A percentile compares a stretch with the other conserved stretches of the same genome.
These are phyloP conservation scores for Eudorina sp. DNA, from an alignment of 139 green algal species.

Conservation along the genomic window DNA sequence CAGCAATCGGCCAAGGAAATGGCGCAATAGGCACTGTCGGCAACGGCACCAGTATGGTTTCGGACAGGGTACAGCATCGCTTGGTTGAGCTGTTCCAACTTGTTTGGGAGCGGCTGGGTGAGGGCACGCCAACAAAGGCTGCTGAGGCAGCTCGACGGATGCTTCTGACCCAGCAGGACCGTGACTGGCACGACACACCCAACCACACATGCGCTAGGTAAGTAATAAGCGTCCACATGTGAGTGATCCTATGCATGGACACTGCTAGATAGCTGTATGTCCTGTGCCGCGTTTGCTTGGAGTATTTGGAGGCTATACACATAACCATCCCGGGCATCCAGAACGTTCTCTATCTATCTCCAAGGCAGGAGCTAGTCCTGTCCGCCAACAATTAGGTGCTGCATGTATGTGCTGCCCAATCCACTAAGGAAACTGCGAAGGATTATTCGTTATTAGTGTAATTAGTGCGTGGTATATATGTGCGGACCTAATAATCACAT, in stretches of 20 bases:
- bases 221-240: too few species aligned
- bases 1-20: neutral
- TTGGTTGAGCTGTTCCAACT: neutral
- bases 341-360: neutral
- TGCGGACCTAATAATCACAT: too few species aligned
- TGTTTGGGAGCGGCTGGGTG: neutral
- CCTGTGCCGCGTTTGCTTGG: too few species aligned
- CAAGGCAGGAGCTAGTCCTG: too few species aligned
- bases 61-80: neutral
- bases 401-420: too few species aligned
- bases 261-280: too few species aligned
- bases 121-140: neutral
- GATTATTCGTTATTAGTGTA: too few species aligned
- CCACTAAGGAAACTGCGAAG: too few species aligned
- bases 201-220: constrained; percentile 9
- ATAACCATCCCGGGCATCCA: neutral
- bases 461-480: too few species aligned
- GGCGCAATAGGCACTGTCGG: neutral
- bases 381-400: too few species aligned
- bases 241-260: too few species aligned
- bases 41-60: neutral
- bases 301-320: neutral
- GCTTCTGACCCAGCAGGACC: constrained; percentile 4
- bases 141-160: neutral
- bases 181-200: neutral